Conservation (phyloP, 371 early-diverging fungal genomes). For the Rhizomucor miehei region DNA sequence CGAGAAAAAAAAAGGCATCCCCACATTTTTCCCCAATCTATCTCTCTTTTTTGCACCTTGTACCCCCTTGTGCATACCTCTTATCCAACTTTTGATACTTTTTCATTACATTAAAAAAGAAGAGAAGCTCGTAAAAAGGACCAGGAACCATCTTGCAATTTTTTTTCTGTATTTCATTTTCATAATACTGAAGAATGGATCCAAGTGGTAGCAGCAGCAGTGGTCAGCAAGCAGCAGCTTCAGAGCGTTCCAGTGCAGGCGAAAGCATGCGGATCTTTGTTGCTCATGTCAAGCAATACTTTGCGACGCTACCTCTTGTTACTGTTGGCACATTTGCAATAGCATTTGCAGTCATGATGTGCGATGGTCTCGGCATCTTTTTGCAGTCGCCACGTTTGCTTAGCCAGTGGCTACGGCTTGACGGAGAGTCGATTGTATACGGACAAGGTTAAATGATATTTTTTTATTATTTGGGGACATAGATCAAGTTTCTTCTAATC, state of each 20-base stretch:
- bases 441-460: constrained; percentile 5
- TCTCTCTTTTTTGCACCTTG: neutral
- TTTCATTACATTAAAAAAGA: neutral
- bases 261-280: constrained; percentile 20
- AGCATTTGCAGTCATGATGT: constrained; percentile 3
- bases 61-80: neutral
- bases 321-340: constrained; percentile 5
- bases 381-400: neutral
- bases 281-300: constrained; percentile 18
- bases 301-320: constrained; percentile 11
- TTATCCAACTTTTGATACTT: neutral
- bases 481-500: no score
- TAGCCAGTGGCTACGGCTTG: neutral
- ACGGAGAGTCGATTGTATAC: no score
- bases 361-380: constrained; percentile 8
- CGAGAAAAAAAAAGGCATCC: neutral
- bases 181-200: neutral
- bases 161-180: neutral
- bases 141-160: neutral
- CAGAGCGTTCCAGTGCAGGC: constrained; percentile 4
- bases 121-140: neutral
- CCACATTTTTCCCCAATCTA: neutral
- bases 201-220: neutral
- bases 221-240: neutral
- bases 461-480: neutral